Evolutionary conservation across 2,329 filamentous ascomycete genomes (phyloP), one percentile per base, ranked within the genome.

Genomic region (Phialophora tarda): DNA sequence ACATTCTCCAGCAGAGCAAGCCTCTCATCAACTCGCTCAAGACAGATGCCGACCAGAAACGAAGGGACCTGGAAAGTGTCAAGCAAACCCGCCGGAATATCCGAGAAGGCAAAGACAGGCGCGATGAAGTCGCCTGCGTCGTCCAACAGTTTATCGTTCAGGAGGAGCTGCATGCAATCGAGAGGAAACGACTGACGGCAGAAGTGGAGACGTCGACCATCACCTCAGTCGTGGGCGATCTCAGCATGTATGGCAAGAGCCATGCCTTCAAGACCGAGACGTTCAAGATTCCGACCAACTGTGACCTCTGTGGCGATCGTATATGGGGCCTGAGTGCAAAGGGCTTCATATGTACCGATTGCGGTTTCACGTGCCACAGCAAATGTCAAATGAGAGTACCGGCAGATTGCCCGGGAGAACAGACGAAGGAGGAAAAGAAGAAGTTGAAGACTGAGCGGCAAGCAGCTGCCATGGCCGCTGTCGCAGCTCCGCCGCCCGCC

Each of bases 321-420:
- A 97, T 99, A 77, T 99, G 95, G 95, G 95, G 95, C 0, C 79
- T 99, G 48, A 96, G 92, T 32, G 94, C 95, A 44, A 99, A 99
- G 80, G 95, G 95, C 0, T 96, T 97, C 75, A 93, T 96, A 77
- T 99, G 95, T 75, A 88, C 91, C 72, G 94, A 98, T 77, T 99
- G 95, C 75, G 95, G 96, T 38, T 99, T 97, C 80, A 97, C 93
- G 1, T 99, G 95, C 76, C 95, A 99, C 80, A 96, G 89, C 82
- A 99, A 99, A 81, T 99, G 95, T 77, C 92, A 99, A 81, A 95
- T 99, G 90, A 99, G 98, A 79, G 95, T 98, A 0, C 93, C 95
- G 0, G 91, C 95, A 7, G 92, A 97, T 76, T 99, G 95, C 75
- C 95, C 95, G 0, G 95, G 95, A 58, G 95, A 98, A 75, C 88